Percentiles rank a stretch among this genome's conserved stretches.
Evolutionary conservation across 1,139 yeast genomes (phyloP).

Genomic region (Barnettozyma hawaiiensis): DNA sequence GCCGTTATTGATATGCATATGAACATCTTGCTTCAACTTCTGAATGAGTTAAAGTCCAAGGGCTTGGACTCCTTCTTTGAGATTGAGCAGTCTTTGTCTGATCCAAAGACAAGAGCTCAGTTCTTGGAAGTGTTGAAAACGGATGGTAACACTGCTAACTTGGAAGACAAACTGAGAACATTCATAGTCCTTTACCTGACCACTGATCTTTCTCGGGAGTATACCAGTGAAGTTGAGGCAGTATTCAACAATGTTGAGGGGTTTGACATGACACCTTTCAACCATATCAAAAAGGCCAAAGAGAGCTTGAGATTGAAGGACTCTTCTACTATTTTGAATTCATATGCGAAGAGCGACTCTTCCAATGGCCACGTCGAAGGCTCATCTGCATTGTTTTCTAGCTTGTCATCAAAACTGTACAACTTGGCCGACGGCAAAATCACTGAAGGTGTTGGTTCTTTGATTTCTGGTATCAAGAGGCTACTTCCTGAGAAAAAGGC

Average conservation of each 20-base stretch:
- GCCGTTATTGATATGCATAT: slow-evolving; percentile 91
- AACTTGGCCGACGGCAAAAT: slow-evolving; percentile 74
- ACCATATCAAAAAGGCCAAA: slow-evolving; percentile 73
- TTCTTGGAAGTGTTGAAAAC: slow-evolving; percentile 51
- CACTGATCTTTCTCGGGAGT: slow-evolving; percentile 56
- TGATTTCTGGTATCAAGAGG: slow-evolving; percentile 83
- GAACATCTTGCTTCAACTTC: slow-evolving; percentile 83
- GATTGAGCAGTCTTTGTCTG: slow-evolving; percentile 73
- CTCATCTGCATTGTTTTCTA: slow-evolving; percentile 65
- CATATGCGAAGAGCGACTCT: slow-evolving; percentile 23
- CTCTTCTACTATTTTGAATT: slow-evolving; percentile 32
- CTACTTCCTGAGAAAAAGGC: slow-evolving; percentile 83
- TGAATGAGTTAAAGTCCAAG: slow-evolving; percentile 79
- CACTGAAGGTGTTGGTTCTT: slow-evolving; percentile 76
- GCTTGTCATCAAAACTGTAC: slow-evolving; percentile 72
- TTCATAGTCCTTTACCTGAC: slow-evolving; percentile 66
- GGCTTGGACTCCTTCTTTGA: slow-evolving; percentile 88
- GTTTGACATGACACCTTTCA: slow-evolving; percentile 57
- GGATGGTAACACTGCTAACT: slow-evolving; percentile 39
- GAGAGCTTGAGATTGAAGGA: slow-evolving; percentile 68
- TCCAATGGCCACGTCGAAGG: slow-evolving; percentile 28
- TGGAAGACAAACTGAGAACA: slow-evolving; percentile 80
- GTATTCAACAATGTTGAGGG: slow-evolving; percentile 52
- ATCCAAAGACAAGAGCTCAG: slow-evolving; percentile 54
- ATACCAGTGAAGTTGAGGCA: slow-evolving; percentile 58